Conservation (phyloP, 495 filamentous ascomycete species). For the Penicillium argentinense region DNA sequence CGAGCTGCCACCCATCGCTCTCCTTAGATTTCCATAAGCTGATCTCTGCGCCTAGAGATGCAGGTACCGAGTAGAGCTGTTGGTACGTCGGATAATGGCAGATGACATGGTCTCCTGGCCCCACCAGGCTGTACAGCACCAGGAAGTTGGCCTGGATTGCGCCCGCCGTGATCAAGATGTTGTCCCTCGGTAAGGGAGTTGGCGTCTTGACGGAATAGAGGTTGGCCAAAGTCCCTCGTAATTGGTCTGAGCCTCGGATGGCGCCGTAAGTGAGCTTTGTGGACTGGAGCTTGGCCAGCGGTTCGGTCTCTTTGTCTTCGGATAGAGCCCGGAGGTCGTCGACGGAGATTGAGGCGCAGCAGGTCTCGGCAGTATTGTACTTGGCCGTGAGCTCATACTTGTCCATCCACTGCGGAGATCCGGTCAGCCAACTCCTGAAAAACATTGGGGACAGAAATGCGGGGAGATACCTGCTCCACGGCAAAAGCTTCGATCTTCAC, state of each 20-base stretch:
- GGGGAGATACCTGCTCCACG: constrained; percentile 66
- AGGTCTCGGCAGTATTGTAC: constrained; percentile 87
- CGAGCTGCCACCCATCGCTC: constrained; percentile 63
- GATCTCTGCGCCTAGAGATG: constrained; percentile 77
- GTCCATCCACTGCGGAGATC: constrained; percentile 86
- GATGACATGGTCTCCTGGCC: constrained; percentile 83
- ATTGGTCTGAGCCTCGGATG: constrained; percentile 65
- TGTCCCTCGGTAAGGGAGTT: constrained; percentile 55
- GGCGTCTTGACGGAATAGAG: constrained; percentile 61
- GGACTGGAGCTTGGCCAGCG: constrained; percentile 38
- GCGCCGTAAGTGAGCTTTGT: constrained; percentile 66
- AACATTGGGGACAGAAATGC: constrained; percentile 11
- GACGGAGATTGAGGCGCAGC: constrained; percentile 77
- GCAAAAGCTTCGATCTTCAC: constrained; percentile 54
- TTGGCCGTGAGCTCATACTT: constrained; percentile 70
- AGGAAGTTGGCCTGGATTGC: constrained; percentile 86
- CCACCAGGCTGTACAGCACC: constrained; percentile 70
- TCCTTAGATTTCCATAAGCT: constrained; percentile 73
- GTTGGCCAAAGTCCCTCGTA: constrained; percentile 62
- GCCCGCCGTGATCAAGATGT: constrained; percentile 75
- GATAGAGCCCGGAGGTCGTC: constrained; percentile 63
- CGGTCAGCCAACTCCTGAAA: neutral
- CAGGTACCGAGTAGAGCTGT: constrained; percentile 77
- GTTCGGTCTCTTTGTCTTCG: constrained; percentile 48
- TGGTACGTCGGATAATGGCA: constrained; percentile 91